Evolutionary conservation across 768 basidiomycete species (phyloP), one percentile per base, ranked within the genome.

Genomic region (Lactarius hatsudake): DNA sequence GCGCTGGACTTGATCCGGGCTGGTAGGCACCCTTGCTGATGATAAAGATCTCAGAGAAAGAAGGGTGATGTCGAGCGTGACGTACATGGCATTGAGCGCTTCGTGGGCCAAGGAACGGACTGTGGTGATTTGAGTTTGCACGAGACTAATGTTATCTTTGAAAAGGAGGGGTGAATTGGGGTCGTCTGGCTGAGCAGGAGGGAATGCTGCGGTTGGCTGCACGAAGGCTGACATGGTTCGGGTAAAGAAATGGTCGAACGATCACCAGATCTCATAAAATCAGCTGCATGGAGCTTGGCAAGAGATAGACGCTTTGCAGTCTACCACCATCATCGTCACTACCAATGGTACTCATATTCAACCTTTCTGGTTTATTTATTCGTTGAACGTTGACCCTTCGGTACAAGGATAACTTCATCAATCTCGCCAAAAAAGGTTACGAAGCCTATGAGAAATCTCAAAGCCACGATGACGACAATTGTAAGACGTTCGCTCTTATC

Each of bases 361-460:
- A 17, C 12, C 38, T 43, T 40, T 38, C 28, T 6, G 26, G 13
- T 2, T 17, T 10, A 18, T 48, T 26, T 36, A 40, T 17, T 3
- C 28, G 12, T 40, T 40, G 36, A 12, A 36, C 38, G 38, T 34
- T 59, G 23, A 59, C 15, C 6, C 36, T 34, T 62, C 34, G 23
- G n/a, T 36, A 1, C 64, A 89, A 53, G 91, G 89, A 91, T 67
- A 81, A 75, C 66, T 83, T 93, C 72, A 81, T 90, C 43, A 85
- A 84, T 65, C 75, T 93, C 71, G 92, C 90, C 12, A 88, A 91
- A 76, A 76, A 92, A 76, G 85, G 86, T 69, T 75, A 83, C 71
- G 75, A 84, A 45, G 79, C 85, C 74, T 86, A 86, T 78, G 77
- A 79, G 71, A 17, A 40, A 1, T 61, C 64, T 13, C 70, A 71